phyloP scores from a whole-genome alignment of 176 grass and related monocot species.

The Ensete ventricosum region DNA sequence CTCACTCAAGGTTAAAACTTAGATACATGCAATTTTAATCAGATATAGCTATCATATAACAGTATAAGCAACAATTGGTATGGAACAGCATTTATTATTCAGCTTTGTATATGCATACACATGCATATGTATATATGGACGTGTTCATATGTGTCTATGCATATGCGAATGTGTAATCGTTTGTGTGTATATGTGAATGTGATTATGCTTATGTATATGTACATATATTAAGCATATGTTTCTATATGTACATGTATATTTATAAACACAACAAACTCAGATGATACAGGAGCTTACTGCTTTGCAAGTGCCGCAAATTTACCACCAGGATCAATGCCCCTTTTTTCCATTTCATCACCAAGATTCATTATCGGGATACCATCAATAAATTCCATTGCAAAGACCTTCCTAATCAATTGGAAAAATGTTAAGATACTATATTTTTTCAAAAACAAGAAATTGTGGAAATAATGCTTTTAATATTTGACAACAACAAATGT shows the following conservation, averaged over 20 bases:
- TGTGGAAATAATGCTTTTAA: neutral
- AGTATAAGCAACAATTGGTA: too few species aligned
- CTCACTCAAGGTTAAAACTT: too few species aligned
- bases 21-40: too few species aligned
- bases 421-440: neutral
- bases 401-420: constrained; percentile 46
- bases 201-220: neutral
- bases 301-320: constrained; percentile 81
- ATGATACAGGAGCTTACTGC: constrained; percentile 64
- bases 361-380: constrained; percentile 97
- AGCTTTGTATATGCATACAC: too few species aligned
- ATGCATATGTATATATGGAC: too few species aligned
- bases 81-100: too few species aligned
- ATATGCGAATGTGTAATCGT: too few species aligned
- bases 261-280: constrained; percentile 5
- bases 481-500: neutral
- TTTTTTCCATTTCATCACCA: constrained; percentile 78
- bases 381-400: constrained; percentile 94
- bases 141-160: too few species aligned
- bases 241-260: neutral
- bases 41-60: too few species aligned
- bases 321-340: constrained; percentile 74
- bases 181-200: too few species aligned
- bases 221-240: neutral
- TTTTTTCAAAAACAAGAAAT: neutral